Evolutionary conservation across 1,284 basidiomycete species (phyloP).

Genomic region (Phellinidium pouzarii): DNA sequence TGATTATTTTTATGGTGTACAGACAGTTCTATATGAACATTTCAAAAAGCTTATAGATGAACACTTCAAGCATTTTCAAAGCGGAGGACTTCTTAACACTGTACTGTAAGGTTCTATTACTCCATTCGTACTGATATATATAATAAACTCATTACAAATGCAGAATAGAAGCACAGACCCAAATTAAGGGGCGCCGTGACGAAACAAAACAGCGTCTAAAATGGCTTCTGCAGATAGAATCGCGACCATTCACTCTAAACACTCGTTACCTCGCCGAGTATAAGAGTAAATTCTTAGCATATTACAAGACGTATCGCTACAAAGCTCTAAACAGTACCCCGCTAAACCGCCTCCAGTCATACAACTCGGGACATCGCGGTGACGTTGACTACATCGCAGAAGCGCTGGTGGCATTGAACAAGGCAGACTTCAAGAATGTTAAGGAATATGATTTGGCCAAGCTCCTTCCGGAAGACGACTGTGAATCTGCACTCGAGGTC

Average conservation of each 20-base stretch:
- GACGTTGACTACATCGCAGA: not conserved
- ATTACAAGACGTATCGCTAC: slow-evolving; percentile 40
- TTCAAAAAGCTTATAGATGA: slow-evolving; percentile 35
- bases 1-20: slow-evolving; percentile 40
- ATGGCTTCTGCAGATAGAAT: slow-evolving; percentile 52
- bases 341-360: too few species aligned
- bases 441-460: slow-evolving; percentile 41
- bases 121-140: not conserved
- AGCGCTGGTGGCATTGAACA: slow-evolving; percentile 34
- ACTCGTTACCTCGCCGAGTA: slow-evolving; percentile 52
- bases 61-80: slow-evolving; percentile 48
- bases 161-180: slow-evolving; percentile 42
- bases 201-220: slow-evolving; percentile 35
- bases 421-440: slow-evolving; percentile 34
- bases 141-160: not conserved
- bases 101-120: slow-evolving; percentile 38
- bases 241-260: slow-evolving; percentile 50
- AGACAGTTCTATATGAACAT: slow-evolving; percentile 33
- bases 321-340: slow-evolving; percentile 15
- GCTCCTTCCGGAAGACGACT: slow-evolving; percentile 41
- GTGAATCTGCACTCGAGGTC: slow-evolving; percentile 50
- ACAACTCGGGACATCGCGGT: too few species aligned
- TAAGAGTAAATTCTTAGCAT: slow-evolving; percentile 45
- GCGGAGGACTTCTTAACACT: slow-evolving; percentile 43
- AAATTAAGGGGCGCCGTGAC: slow-evolving; percentile 39